Percentiles rank a stretch among this genome's conserved stretches.
Evolutionary conservation across 768 basidiomycete species (phyloP).

Genomic region (Trametes gibbosa): DNA sequence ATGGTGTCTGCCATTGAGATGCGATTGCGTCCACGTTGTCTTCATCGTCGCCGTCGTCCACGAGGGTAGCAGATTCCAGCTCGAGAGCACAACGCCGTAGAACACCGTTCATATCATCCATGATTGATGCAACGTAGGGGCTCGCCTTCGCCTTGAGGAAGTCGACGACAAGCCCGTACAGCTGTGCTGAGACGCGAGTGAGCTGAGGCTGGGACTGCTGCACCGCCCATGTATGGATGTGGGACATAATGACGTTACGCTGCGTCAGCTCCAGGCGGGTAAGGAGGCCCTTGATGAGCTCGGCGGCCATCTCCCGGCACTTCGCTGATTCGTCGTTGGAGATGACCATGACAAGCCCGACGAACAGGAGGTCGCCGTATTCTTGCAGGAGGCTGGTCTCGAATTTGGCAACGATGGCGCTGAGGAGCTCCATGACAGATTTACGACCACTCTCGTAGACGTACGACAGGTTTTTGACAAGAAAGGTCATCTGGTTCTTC

Average conservation of each 20-base stretch:
- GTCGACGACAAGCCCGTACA: conserved; percentile 81
- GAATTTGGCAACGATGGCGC: conserved; percentile 83
- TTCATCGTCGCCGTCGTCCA: conserved; percentile 37
- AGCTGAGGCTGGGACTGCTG: conserved; percentile 61
- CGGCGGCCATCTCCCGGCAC: conserved; percentile 86
- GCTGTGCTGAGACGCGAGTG: conserved; percentile 71
- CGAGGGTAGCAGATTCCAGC: conserved; percentile 32
- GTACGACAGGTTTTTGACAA: conserved; percentile 91
- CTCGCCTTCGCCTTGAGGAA: conserved; percentile 48
- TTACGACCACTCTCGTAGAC: conserved; percentile 84
- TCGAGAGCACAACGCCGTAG: conserved; percentile 43
- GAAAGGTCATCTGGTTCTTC: conserved; percentile 83
- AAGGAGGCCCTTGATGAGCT: conserved; percentile 77
- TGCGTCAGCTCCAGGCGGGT: conserved; percentile 60
- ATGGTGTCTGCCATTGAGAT: conserved; percentile 68
- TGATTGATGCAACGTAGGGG: conserved; percentile 45
- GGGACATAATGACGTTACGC: conserved; percentile 55
- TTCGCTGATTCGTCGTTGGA: conserved; percentile 92
- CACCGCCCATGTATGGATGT: conserved; percentile 77
- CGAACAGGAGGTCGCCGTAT: conserved; percentile 85
- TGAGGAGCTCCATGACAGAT: conserved; percentile 93
- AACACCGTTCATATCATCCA: conserved; percentile 55
- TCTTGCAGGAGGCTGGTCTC: conserved; percentile 69
- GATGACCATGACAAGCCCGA: conserved; percentile 86
- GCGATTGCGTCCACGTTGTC: conserved; percentile 41